Evolutionary conservation across 108 stramenopile species (phyloP), one percentile per base, ranked within the genome.

Genomic region (Cyclotella choctawhatcheeana): DNA sequence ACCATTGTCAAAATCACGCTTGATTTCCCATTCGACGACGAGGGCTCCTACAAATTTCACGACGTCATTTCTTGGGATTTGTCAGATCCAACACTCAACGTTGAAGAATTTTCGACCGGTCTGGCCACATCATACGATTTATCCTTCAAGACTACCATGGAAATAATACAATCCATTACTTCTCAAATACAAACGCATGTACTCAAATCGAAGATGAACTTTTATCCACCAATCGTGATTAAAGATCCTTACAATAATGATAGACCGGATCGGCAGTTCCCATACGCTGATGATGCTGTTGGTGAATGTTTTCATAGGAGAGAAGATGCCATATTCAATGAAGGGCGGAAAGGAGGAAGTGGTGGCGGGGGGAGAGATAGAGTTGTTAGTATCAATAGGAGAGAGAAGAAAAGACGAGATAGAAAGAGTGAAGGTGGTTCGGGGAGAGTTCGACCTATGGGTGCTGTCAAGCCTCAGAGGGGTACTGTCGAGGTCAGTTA

Each of bases 111-210:
- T 63, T 89, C 90, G 4, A 32, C 76, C 16, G 27, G 59, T 10
- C 71, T 88, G 4, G 89, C 89, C 10, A 55, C 69, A 6, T 80
- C 92, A 37, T 94, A 79, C 72, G 89, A 88, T 26, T 69, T 94
- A n/a, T 47, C 73, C 17, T 89, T 89, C 63, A 69, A 63, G 18
- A 69, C 86, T 58, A 88, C 79, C 44, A 62, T 90, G 73, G 89
- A 94, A 51, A 60, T 94, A 12, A 76, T 80, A 10, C 48, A 74
- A 33, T 81, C 72, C 2, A 90, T 94, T 18, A 78, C 89, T 60
- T 18, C 34, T 22, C 93, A 93, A 71, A 60, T 93, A 21, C 63
- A 87, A 51, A 62, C 65, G 8, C 79, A 82, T 54, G 48, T 84
- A 10, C 60, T 48, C 64, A 40, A 72, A 50, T 55, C 68, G 18